A percentile compares a stretch with the other conserved stretches of the same genome.
These are phyloP conservation scores for Syzygium aqueum DNA, from an alignment of 345 rosid genomes.

Conservation along the genomic window DNA sequence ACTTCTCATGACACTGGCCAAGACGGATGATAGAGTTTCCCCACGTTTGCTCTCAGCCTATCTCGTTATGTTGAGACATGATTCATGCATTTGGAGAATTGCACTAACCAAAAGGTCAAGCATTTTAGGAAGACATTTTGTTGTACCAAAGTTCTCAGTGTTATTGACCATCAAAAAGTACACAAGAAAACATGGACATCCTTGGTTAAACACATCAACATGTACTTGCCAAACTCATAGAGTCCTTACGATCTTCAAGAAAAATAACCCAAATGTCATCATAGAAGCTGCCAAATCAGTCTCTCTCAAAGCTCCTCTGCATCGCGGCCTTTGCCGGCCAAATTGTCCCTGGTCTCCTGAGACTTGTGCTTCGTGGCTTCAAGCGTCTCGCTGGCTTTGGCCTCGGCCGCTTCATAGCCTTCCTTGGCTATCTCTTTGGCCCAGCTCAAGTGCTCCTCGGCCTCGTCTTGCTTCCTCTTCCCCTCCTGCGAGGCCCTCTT, in stretches of 20 bases:
- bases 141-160: background rate
- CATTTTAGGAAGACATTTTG: background rate
- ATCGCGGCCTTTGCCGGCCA: background rate
- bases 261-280: background rate
- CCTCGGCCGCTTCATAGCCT: constrained; percentile 16
- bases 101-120: background rate
- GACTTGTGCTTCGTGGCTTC: constrained; percentile 9
- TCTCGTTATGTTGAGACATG: background rate
- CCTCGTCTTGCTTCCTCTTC: constrained; percentile 3
- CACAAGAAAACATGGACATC: background rate
- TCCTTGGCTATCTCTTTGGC: constrained; percentile 23
- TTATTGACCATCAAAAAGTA: background rate
- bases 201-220: background rate
- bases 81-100: background rate
- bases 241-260: background rate
- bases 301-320: constrained; percentile 18
- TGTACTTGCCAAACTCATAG: background rate
- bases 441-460: constrained; percentile 16
- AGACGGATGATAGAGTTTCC: too few species aligned
- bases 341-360: constrained; percentile 1
- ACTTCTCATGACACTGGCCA: too few species aligned
- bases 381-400: constrained; percentile 8
- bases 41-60: too few species aligned
- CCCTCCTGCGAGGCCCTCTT: constrained; percentile 6
- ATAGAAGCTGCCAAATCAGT: background rate